A percentile compares a stretch with the other conserved stretches of the same genome.
Evolutionary conservation across 345 rosid genomes (phyloP).

Genomic region (Euphorbia peplus): DNA sequence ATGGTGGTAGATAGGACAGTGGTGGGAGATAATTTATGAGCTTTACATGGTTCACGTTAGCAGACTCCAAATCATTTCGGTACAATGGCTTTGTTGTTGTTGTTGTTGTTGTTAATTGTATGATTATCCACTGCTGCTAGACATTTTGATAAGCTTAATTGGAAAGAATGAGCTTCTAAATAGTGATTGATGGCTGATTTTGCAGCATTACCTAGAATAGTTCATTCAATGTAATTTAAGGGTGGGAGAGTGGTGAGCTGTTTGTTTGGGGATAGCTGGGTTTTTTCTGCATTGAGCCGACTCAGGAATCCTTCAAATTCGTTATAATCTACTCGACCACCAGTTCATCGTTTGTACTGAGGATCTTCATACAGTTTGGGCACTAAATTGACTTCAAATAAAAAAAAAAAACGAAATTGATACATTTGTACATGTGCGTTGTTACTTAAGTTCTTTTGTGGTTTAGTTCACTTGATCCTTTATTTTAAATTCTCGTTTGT

Average conservation of each 20-base stretch:
- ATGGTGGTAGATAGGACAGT: no score
- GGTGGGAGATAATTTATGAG: no score
- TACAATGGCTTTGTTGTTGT: no score
- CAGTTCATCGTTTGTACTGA: neutral
- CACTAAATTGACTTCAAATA: no score
- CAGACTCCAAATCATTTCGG: no score
- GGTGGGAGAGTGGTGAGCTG: neutral
- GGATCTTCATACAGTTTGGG: no score
- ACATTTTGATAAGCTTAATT: neutral
- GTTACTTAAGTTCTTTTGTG: no score
- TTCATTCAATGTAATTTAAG: neutral
- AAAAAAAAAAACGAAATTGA: no score
- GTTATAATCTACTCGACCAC: neutral
- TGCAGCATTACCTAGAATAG: neutral
- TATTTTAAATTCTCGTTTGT: no score
- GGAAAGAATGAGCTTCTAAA: neutral
- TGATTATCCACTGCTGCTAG: neutral
- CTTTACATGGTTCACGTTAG: no score
- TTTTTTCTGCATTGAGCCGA: neutral
- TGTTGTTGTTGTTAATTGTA: neutral
- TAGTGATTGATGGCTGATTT: neutral
- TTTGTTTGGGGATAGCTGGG: neutral
- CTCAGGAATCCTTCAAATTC: neutral
- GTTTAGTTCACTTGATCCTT: no score
- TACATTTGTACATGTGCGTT: no score